A percentile compares a stretch with the other conserved stretches of the same genome.
phyloP scores from a whole-genome alignment of 179 eudicot species.

The Heliamphora pulchella region DNA sequence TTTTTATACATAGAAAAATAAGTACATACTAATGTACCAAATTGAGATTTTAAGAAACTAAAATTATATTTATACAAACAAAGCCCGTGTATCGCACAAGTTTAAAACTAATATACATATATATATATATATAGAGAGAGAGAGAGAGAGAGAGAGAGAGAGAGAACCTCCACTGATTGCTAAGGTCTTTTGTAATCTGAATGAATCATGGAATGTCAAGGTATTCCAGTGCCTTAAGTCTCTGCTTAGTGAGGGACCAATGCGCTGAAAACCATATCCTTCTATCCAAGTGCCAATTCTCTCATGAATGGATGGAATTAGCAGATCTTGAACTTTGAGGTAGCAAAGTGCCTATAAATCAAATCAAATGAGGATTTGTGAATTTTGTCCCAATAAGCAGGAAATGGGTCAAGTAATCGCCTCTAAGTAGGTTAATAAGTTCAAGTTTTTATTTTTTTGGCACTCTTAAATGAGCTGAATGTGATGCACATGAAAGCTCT shows the following conservation, averaged over 20 bases:
- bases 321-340: conserved; percentile 19
- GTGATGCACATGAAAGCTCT: too few species aligned
- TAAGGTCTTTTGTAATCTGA: conserved; percentile 18
- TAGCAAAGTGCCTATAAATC: conserved; percentile 21
- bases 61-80: too few species aligned
- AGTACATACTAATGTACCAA: too few species aligned
- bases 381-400: too few species aligned
- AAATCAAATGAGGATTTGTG: not conserved
- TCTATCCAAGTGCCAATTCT: conserved; percentile 16
- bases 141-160: not conserved
- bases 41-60: too few species aligned
- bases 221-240: conserved; percentile 19
- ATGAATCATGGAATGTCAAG: conserved; percentile 29
- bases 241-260: not conserved
- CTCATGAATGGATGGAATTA: conserved; percentile 22
- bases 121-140: not conserved
- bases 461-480: too few species aligned
- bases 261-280: conserved; percentile 11
- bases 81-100: too few species aligned
- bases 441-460: too few species aligned
- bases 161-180: not conserved
- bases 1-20: too few species aligned
- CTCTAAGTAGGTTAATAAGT: too few species aligned
- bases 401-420: too few species aligned
- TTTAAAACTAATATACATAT: not conserved